Evolutionary conservation across 2,329 filamentous ascomycete genomes (phyloP).

Genomic region (Scorias spongiosa): DNA sequence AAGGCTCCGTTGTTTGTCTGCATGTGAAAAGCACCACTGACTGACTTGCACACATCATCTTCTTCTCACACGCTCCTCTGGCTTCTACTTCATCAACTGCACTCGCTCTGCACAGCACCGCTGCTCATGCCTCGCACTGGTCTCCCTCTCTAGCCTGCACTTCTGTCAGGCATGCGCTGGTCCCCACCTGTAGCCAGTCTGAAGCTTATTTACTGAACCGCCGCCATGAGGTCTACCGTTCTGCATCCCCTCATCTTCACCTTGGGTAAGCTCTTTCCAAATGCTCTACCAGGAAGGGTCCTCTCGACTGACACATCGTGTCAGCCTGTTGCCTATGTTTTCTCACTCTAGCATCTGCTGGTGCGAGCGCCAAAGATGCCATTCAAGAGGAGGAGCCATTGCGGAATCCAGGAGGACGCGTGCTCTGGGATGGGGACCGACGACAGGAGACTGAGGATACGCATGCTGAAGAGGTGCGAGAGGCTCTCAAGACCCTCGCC

Average conservation of each 20-base stretch:
- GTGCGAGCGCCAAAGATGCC: not conserved
- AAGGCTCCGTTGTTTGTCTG: too few species aligned
- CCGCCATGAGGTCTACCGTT: not conserved
- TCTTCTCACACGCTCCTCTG: too few species aligned
- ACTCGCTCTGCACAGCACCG: too few species aligned
- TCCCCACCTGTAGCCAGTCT: too few species aligned
- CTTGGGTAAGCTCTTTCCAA: not conserved
- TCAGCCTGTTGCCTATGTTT: not conserved
- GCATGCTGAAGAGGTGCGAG: constrained; percentile 23
- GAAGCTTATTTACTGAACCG: too few species aligned
- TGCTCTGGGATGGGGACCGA: not conserved
- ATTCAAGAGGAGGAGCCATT: not conserved
- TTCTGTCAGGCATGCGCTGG: too few species aligned
- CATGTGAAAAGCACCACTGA: too few species aligned
- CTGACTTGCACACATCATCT: too few species aligned
- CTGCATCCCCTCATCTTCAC: not conserved
- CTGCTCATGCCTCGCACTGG: too few species aligned
- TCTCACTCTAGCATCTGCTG: not conserved
- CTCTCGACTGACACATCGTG: not conserved
- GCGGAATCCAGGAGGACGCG: not conserved
- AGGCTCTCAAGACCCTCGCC: constrained; percentile 26
- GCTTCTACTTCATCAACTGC: too few species aligned
- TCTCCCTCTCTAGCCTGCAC: too few species aligned
- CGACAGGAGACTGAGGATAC: not conserved
- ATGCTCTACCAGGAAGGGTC: not conserved